A percentile compares a stretch with the other conserved stretches of the same genome.
These are phyloP conservation scores for Entrophospora sp. DNA, from an alignment of 192 early-diverging fungal genomes.

Conservation along the genomic window DNA sequence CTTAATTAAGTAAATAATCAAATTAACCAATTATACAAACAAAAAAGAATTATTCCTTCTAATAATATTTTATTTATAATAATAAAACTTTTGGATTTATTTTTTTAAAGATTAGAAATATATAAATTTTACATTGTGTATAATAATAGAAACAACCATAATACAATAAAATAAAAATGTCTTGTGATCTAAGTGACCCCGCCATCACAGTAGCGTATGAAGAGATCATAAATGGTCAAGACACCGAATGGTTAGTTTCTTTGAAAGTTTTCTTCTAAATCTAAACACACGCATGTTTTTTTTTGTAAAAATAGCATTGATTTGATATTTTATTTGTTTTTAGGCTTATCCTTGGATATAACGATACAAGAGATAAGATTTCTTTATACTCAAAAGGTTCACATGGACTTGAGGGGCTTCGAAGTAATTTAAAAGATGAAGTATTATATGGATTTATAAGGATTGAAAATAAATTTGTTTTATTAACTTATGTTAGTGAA, in stretches of 20 bases:
- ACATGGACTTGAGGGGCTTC: conserved; percentile 45
- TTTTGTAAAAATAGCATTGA: neutral
- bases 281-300: neutral
- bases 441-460: conserved; percentile 52
- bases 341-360: conserved; percentile 57
- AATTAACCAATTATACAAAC: too few species aligned
- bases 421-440: conserved; percentile 44
- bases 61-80: too few species aligned
- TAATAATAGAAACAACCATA: too few species aligned
- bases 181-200: conserved; percentile 56
- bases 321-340: neutral
- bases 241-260: conserved; percentile 47
- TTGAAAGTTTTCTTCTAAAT: neutral
- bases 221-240: conserved; percentile 40
- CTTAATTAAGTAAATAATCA: too few species aligned
- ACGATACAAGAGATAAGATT: conserved; percentile 54
- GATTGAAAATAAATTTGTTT: conserved; percentile 45
- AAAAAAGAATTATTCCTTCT: too few species aligned
- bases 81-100: too few species aligned
- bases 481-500: conserved; percentile 51
- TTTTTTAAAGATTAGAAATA: too few species aligned
- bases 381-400: conserved; percentile 48
- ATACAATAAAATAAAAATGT: conserved; percentile 42
- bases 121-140: too few species aligned
- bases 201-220: conserved; percentile 47